Conservation (phyloP, 2,329 filamentous ascomycete species). For the Aspergillus flavus region DNA sequence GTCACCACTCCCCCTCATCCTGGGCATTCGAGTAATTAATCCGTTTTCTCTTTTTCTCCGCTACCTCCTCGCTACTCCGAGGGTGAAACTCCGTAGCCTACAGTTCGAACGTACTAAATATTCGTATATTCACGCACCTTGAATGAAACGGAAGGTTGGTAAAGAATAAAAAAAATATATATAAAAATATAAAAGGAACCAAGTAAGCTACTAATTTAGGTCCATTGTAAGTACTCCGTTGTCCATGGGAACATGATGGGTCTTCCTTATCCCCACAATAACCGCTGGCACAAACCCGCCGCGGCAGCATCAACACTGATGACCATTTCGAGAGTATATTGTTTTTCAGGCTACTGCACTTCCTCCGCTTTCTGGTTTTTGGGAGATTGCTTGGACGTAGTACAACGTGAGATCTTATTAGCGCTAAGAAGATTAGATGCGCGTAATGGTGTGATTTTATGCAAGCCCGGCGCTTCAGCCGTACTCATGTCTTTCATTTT, state of each 20-base stretch:
- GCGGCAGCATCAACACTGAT: neutral
- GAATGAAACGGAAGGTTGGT: neutral
- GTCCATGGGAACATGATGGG: neutral
- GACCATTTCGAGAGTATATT: neutral
- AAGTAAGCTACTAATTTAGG: neutral
- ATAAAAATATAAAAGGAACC: neutral
- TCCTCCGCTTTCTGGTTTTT: constrained; percentile 4
- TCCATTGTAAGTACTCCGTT: neutral
- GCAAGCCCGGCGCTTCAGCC: neutral
- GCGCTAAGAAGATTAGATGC: neutral
- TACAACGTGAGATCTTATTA: neutral
- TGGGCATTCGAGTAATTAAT: neutral
- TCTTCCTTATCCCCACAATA: neutral
- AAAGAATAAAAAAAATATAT: neutral
- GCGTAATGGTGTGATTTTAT: neutral
- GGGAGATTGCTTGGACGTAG: neutral
- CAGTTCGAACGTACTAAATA: neutral
- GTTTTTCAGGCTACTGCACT: neutral
- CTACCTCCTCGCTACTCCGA: neutral
- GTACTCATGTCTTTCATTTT: neutral
- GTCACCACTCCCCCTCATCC: neutral
- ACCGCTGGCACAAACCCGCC: neutral
- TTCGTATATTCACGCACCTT: no score
- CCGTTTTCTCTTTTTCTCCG: neutral
- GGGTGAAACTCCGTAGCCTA: neutral